Base-by-base conservation (phyloP, 176 grass and related monocot species). In the Paspalum vaginatum region DNA sequence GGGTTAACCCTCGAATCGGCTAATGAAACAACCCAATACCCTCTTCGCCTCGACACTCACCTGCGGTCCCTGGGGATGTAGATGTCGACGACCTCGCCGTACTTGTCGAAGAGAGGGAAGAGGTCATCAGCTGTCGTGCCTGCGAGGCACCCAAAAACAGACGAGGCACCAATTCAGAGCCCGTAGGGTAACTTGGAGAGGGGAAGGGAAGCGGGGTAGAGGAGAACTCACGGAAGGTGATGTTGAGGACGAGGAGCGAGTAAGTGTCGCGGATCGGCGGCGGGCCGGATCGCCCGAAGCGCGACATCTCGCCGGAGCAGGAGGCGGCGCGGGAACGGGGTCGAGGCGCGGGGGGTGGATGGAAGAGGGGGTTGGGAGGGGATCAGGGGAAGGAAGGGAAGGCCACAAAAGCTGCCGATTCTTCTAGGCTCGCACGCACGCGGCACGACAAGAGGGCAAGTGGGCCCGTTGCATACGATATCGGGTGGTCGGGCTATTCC, bases 221-320 rank as follows among this genome's bases (percentile, higher is more conserved):
- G 37, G 57, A 24, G 10, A 24, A 60, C 72, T 56, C 42, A 98
- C 92, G 96, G 81, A 98, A 98, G 85, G 85, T 91, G 81, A 98
- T 90, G 82, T 98, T 95, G 43, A 98, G 96, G 50, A 98, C 96
- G 81, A 98, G 96, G 57, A 98, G 96, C 16, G 96, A 98, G 75
- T 87, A 98, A 48, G 86, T 95, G 66, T 95, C 92, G 61, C 51
- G 91, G 66, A 98, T 95, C 59, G 85, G 86, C 38, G 96, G 92
- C 41, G 96, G 96, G 20, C 96, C 96, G 9, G 90, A 98, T 59
- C 96, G 87, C 1, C 96, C 92, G 66, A 98, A 98, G 79, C 86
- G 96, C 25, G 96, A 98, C 96, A 98, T 98, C 76, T 79, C 76
- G 46, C 65, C 76, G 70, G 57, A 70, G 65, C 10, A 61, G 47